Evolutionary conservation across 306 rosid genomes (phyloP).

Genomic region (Rosa multiflora): DNA sequence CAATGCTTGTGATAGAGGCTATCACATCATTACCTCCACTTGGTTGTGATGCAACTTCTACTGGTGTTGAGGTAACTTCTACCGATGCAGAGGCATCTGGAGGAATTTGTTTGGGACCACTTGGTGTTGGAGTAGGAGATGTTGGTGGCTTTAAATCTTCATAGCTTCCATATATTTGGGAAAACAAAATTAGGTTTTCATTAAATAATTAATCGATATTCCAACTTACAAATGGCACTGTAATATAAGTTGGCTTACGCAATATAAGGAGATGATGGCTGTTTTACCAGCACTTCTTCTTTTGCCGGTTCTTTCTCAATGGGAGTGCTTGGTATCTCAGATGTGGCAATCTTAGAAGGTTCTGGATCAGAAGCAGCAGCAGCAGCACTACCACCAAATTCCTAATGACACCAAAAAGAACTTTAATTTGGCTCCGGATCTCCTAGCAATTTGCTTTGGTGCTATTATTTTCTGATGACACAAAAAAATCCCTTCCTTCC

Average conservation of each 20-base stretch:
- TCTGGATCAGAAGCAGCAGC: conserved; percentile 27
- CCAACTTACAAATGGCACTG: background rate
- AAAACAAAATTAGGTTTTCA: conserved; percentile 16
- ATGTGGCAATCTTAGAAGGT: conserved; percentile 34
- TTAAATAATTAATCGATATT: conserved; percentile 7
- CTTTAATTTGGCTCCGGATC: conserved; percentile 23
- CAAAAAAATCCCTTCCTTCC: background rate
- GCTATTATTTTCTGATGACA: background rate
- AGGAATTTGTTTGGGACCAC: conserved; percentile 36
- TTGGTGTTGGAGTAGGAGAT: conserved; percentile 40
- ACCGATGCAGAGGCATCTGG: background rate
- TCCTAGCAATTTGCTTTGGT: background rate
- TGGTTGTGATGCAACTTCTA: conserved; percentile 29
- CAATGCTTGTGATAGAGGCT: conserved; percentile 1
- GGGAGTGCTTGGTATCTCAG: conserved; percentile 39
- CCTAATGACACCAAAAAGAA: conserved; percentile 40
- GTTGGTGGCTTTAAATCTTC: conserved; percentile 36
- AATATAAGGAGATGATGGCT: conserved; percentile 63
- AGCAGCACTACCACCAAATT: conserved; percentile 28
- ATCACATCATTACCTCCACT: conserved; percentile 20
- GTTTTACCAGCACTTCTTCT: conserved; percentile 35
- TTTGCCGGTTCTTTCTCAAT: conserved; percentile 34
- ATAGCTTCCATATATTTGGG: conserved; percentile 18
- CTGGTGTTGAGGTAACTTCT: conserved; percentile 8
- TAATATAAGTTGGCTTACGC: conserved; percentile 42